Percentiles rank a stretch among this genome's conserved stretches.
phyloP scores from a whole-genome alignment of 352 stramenopile species.

The Pythium guiyangense region DNA sequence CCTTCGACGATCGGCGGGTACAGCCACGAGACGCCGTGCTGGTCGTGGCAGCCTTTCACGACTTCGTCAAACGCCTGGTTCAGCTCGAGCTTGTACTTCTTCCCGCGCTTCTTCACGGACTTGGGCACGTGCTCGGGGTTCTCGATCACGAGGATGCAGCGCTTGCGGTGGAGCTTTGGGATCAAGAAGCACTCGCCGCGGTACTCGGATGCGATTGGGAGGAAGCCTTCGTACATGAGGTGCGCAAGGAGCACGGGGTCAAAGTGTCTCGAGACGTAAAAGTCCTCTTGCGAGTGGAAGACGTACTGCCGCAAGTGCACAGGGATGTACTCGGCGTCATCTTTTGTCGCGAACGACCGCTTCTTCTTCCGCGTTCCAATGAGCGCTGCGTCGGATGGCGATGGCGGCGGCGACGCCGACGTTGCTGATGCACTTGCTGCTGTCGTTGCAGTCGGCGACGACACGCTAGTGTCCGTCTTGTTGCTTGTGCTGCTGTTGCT shows the following conservation, averaged over 20 bases:
- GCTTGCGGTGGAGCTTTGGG: slow-evolving; percentile 88
- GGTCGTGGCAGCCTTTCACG: slow-evolving; percentile 86
- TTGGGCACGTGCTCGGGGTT: slow-evolving; percentile 83
- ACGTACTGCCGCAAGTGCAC: slow-evolving; percentile 80
- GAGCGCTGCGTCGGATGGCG: slow-evolving; percentile 6
- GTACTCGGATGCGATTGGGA: slow-evolving; percentile 90
- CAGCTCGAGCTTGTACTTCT: slow-evolving; percentile 82
- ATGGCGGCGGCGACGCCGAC: slow-evolving; percentile 3
- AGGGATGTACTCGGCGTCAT: slow-evolving; percentile 83
- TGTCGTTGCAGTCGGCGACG: background rate
- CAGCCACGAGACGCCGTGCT: slow-evolving; percentile 93
- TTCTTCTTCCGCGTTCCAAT: slow-evolving; percentile 2
- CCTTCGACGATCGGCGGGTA: slow-evolving; percentile 86
- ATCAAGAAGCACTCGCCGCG: slow-evolving; percentile 64
- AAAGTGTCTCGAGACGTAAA: slow-evolving; percentile 90
- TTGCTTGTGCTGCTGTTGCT: background rate
- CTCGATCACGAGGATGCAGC: slow-evolving; percentile 80
- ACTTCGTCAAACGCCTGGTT: slow-evolving; percentile 89
- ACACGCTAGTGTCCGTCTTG: background rate
- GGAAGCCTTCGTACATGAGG: slow-evolving; percentile 93
- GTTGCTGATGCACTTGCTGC: background rate
- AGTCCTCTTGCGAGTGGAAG: slow-evolving; percentile 91
- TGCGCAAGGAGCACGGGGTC: slow-evolving; percentile 86
- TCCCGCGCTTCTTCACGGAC: slow-evolving; percentile 86
- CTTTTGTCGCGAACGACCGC: slow-evolving; percentile 8